Conservation (phyloP, 768 basidiomycete genomes). For the Suillus bovinus region DNA sequence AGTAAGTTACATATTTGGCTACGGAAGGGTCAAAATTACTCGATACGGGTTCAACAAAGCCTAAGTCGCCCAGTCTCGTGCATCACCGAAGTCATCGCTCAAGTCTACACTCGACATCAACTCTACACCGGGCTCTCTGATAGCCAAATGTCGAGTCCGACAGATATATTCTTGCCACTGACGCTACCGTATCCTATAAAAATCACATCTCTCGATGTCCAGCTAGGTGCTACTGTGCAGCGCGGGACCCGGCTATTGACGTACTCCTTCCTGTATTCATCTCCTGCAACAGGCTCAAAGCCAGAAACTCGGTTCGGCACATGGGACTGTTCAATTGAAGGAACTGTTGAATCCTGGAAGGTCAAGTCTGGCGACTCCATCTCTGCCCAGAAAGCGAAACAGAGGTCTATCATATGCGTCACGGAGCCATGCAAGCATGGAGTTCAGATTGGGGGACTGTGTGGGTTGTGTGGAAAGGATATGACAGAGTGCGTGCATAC, state of each 20-base stretch:
- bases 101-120: background rate
- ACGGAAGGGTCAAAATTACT: background rate
- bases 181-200: conserved; percentile 87
- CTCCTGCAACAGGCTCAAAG: conserved; percentile 43
- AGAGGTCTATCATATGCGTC: conserved; percentile 62
- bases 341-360: conserved; percentile 72
- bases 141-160: conserved; percentile 54
- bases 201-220: conserved; percentile 66
- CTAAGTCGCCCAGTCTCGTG: background rate
- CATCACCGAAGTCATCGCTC: conserved; percentile 8
- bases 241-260: conserved; percentile 81
- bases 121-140: conserved; percentile 2
- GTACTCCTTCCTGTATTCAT: conserved; percentile 73
- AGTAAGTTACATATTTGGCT: no score
- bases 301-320: conserved; percentile 80
- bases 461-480: conserved; percentile 93
- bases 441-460: conserved; percentile 89
- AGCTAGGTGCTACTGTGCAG: conserved; percentile 44
- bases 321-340: conserved; percentile 90
- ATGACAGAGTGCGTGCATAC: conserved; percentile 73
- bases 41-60: conserved; percentile 1
- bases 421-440: conserved; percentile 96
- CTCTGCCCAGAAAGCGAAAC: conserved; percentile 55
- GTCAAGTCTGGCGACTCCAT: conserved; percentile 66
- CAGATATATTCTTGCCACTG: conserved; percentile 74